phyloP scores from a whole-genome alignment of 192 early-diverging fungal species.

The Kappamyces sp. region DNA sequence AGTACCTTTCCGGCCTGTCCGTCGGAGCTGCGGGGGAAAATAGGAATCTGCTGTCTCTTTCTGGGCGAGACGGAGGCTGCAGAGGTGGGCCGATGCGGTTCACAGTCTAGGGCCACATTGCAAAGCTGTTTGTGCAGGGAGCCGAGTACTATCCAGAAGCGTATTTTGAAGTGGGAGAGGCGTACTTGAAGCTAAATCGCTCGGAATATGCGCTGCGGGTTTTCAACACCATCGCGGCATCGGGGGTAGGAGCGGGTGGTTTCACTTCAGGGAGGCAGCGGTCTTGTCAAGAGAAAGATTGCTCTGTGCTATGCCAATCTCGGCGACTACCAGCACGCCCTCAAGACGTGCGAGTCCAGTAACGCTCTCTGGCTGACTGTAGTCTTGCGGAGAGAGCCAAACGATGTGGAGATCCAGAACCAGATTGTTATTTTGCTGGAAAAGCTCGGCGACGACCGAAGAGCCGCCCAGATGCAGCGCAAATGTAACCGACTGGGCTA shows the following conservation, averaged over 20 bases:
- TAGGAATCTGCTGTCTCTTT: conserved; percentile 74
- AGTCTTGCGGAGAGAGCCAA: conserved; percentile 55
- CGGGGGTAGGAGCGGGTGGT: not conserved
- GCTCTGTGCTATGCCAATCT: conserved; percentile 55
- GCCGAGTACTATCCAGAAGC: conserved; percentile 58
- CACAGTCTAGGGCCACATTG: conserved; percentile 56
- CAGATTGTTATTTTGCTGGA: conserved; percentile 68
- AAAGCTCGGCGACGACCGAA: conserved; percentile 54
- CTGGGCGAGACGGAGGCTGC: conserved; percentile 65
- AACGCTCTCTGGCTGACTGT: conserved; percentile 1
- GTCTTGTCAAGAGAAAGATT: conserved; percentile 49
- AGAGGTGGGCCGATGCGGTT: conserved; percentile 31
- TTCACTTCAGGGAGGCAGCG: conserved; percentile 24
- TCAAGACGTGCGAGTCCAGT: conserved; percentile 41
- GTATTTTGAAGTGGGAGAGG: conserved; percentile 68
- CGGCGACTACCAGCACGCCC: conserved; percentile 48
- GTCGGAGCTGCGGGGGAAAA: conserved; percentile 77
- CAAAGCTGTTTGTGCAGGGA: conserved; percentile 44
- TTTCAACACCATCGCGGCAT: conserved; percentile 18
- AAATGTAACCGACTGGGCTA: conserved; percentile 13
- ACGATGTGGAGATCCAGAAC: conserved; percentile 60
- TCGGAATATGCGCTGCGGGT: conserved; percentile 59
- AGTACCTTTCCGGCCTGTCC: conserved; percentile 48
- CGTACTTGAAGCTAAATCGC: conserved; percentile 59
- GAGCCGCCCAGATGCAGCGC: conserved; percentile 20